A percentile compares a stretch with the other conserved stretches of the same genome.
phyloP scores from a whole-genome alignment of 306 rosid genomes.

The Castanea sativa region DNA sequence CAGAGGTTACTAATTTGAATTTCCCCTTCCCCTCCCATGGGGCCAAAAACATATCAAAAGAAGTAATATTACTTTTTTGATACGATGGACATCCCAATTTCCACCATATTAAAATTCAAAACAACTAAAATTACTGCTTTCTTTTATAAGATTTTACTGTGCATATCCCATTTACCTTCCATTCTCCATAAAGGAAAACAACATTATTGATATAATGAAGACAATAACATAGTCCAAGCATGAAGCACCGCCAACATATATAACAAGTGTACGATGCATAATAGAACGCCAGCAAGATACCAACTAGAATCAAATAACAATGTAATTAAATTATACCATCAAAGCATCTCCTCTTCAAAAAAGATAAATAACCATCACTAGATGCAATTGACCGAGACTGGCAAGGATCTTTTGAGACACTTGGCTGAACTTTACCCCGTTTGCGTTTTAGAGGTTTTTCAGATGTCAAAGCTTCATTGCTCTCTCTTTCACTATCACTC shows the following conservation, averaged over 20 bases:
- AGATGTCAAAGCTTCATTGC: constrained; percentile 54
- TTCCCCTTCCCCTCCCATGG: too few relatives aligned
- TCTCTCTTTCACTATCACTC: constrained; percentile 70
- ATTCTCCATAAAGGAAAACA: not conserved
- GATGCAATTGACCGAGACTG: constrained; percentile 49
- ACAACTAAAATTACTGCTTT: not conserved
- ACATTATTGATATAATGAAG: not conserved
- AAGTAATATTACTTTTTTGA: not conserved
- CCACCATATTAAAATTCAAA: not conserved
- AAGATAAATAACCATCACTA: constrained; percentile 57
- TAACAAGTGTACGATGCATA: not conserved
- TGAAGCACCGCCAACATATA: not conserved
- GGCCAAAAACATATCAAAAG: not conserved
- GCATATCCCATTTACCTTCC: not conserved
- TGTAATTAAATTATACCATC: constrained; percentile 50
- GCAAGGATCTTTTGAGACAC: constrained; percentile 40
- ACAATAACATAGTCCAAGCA: not conserved
- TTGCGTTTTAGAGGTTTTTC: constrained; percentile 47
- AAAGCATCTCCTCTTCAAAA: constrained; percentile 50
- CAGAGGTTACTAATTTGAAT: too few relatives aligned
- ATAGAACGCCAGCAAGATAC: not conserved
- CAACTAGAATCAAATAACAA: not conserved
- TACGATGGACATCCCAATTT: not conserved
- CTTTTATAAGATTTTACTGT: not conserved
- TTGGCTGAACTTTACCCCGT: constrained; percentile 44